Evolutionary conservation across 139 green algal species (phyloP).

Genomic region (Coccomyxa sp.): DNA sequence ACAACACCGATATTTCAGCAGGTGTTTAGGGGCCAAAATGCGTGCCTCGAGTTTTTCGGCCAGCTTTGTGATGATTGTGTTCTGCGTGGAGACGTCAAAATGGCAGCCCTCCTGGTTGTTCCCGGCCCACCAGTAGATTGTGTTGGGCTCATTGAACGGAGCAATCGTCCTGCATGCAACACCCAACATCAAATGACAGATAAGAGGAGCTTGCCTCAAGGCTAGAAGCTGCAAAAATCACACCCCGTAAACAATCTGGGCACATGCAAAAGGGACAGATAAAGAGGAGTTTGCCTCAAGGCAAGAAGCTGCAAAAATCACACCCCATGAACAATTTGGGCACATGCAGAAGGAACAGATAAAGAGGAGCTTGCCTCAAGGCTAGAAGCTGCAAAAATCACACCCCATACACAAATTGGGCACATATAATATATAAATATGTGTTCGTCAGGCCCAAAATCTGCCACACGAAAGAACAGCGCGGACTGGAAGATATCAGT

Average conservation of each 20-base stretch:
- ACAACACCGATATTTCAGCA: no score
- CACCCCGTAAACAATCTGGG: not conserved
- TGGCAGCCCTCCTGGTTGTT: constrained; percentile 36
- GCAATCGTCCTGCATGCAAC: constrained; percentile 13
- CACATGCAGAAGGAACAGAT: no score
- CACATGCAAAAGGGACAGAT: no score
- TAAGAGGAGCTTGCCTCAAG: not conserved
- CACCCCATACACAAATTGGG: not conserved
- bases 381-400: not conserved
- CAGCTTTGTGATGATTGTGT: constrained; percentile 13
- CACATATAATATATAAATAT: no score
- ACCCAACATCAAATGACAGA: not conserved
- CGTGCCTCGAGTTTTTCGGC: no score
- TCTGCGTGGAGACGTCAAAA: constrained; percentile 12
- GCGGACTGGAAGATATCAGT: no score
- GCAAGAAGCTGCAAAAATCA: not conserved
- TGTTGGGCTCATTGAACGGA: constrained; percentile 37
- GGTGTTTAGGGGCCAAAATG: no score
- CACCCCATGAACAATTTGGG: not conserved
- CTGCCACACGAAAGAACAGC: no score
- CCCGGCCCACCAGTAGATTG: constrained; percentile 19
- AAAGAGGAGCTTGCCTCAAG: not conserved
- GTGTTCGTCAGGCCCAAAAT: no score
- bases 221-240: not conserved
- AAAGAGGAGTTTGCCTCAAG: not conserved